A percentile compares a stretch with the other conserved stretches of the same genome.
phyloP scores from a whole-genome alignment of 164 flowering plant genomes.

The Magnolia kwangsiensis region DNA sequence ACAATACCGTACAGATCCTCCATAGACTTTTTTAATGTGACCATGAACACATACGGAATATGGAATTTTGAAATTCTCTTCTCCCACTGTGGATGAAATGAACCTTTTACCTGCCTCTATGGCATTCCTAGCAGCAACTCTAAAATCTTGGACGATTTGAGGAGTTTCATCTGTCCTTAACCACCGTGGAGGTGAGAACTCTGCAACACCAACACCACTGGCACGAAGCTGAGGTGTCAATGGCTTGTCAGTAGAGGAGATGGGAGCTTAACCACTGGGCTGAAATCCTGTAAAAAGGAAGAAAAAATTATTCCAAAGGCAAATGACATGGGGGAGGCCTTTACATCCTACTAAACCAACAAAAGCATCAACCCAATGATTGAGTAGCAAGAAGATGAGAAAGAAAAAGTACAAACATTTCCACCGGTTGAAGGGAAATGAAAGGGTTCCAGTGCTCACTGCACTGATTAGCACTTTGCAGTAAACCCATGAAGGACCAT shows the following conservation, averaged over 20 bases:
- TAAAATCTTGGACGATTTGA: conserved; percentile 24
- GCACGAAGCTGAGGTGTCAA: conserved; percentile 13
- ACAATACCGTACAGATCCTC: too few species aligned
- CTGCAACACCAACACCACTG: conserved; percentile 3
- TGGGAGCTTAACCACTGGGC: conserved; percentile 17
- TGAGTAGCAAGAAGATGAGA: too few species aligned
- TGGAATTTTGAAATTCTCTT: background rate
- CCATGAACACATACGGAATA: too few species aligned
- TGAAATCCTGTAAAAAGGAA: conserved; percentile 13
- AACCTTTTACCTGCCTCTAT: conserved; percentile 13
- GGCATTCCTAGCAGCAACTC: conserved; percentile 31
- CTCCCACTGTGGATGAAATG: background rate
- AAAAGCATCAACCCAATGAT: too few species aligned
- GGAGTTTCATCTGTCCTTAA: conserved; percentile 30
- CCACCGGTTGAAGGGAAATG: too few species aligned
- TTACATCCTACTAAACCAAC: background rate
- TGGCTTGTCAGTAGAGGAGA: conserved; percentile 19
- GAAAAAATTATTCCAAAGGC: background rate
- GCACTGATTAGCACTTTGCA: too few species aligned
- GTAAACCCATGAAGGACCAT: too few species aligned
- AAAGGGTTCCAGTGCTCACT: too few species aligned
- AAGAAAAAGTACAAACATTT: too few species aligned
- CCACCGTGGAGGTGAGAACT: conserved; percentile 12
- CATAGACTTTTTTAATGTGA: too few species aligned
- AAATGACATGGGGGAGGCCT: background rate